Evolutionary conservation across 2,329 filamentous ascomycete species (phyloP).

Genomic region (Pyrenochaeta sp.): DNA sequence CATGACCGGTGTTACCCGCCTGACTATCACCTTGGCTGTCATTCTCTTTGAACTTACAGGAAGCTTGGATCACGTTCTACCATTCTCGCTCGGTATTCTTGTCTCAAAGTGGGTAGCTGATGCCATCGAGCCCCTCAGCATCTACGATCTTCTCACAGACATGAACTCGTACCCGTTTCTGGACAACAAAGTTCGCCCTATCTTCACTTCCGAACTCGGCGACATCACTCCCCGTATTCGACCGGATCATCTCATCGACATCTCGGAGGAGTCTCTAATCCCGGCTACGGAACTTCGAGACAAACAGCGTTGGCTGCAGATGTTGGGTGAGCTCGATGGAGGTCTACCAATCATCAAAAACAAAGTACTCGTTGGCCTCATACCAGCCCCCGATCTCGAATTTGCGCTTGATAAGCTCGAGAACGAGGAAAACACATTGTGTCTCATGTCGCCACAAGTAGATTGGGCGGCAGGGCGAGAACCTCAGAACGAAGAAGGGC

Average conservation of each 20-base stretch:
- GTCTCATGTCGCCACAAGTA: slow-evolving; percentile 79
- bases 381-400: slow-evolving; percentile 92
- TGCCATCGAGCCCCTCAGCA: slow-evolving; percentile 90
- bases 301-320: slow-evolving; percentile 83
- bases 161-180: slow-evolving; percentile 98
- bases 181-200: slow-evolving; percentile 92
- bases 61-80: slow-evolving; percentile 91
- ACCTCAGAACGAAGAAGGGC: slow-evolving; percentile 62
- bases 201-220: slow-evolving; percentile 86
- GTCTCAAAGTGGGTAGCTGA: slow-evolving; percentile 99
- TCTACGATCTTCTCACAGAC: slow-evolving; percentile 93
- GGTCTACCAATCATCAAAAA: slow-evolving; percentile 86
- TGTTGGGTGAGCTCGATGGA: slow-evolving; percentile 88
- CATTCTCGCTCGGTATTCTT: slow-evolving; percentile 89
- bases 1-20: slow-evolving; percentile 94
- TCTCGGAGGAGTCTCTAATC: slow-evolving; percentile 81
- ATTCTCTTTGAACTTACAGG: slow-evolving; percentile 97
- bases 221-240: slow-evolving; percentile 83
- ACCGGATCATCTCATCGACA: slow-evolving; percentile 83
- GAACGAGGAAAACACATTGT: slow-evolving; percentile 75
- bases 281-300: slow-evolving; percentile 76
- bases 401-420: slow-evolving; percentile 86
- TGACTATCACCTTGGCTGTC: slow-evolving; percentile 92
- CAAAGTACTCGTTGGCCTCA: slow-evolving; percentile 83
- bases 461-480: slow-evolving; percentile 46